A percentile compares a stretch with the other conserved stretches of the same genome.
These are phyloP conservation scores for Plenodomus lindquistii DNA, from an alignment of 2,329 filamentous ascomycete species.

Conservation along the genomic window DNA sequence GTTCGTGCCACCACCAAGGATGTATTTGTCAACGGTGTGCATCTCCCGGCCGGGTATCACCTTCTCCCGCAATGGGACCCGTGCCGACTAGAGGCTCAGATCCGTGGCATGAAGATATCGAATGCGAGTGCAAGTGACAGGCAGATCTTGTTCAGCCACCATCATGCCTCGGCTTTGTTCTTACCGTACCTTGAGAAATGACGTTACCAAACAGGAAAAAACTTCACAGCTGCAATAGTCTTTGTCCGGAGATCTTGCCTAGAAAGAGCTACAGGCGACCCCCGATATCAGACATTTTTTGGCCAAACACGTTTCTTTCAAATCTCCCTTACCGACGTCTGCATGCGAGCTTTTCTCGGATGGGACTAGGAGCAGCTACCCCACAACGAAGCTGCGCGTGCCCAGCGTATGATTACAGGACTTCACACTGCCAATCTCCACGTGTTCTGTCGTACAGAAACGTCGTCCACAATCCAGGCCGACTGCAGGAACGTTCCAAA, in stretches of 20 bases:
- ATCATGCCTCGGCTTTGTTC: slow-evolving; percentile 15
- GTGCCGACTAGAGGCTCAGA: neutral
- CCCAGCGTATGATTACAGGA: slow-evolving; percentile 6
- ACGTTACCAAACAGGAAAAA: neutral
- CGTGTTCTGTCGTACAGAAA: slow-evolving; percentile 28
- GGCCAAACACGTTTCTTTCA: neutral
- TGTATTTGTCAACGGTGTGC: slow-evolving; percentile 29
- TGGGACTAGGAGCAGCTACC: slow-evolving; percentile 7
- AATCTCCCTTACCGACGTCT: slow-evolving; percentile 27
- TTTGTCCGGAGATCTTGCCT: neutral
- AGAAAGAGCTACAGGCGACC: slow-evolving; percentile 1
- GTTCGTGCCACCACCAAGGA: slow-evolving; percentile 11
- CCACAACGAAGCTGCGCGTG: slow-evolving; percentile 21
- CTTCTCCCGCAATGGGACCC: slow-evolving; percentile 2
- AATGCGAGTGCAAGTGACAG: slow-evolving; percentile 9
- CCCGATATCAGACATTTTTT: neutral
- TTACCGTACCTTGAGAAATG: neutral
- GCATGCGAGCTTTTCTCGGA: slow-evolving; percentile 16
- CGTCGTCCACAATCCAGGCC: slow-evolving; percentile 13
- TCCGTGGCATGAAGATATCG: slow-evolving; percentile 15
- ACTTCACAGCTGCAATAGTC: neutral
- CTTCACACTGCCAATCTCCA: slow-evolving; percentile 17
- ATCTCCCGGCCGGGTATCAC: slow-evolving; percentile 12
- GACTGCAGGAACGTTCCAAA: slow-evolving; percentile 18
- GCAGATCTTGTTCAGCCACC: slow-evolving; percentile 24